A percentile compares a stretch with the other conserved stretches of the same genome.
Conservation (phyloP, 108 stramenopile species). For the Cyclotella atomus region DNA sequence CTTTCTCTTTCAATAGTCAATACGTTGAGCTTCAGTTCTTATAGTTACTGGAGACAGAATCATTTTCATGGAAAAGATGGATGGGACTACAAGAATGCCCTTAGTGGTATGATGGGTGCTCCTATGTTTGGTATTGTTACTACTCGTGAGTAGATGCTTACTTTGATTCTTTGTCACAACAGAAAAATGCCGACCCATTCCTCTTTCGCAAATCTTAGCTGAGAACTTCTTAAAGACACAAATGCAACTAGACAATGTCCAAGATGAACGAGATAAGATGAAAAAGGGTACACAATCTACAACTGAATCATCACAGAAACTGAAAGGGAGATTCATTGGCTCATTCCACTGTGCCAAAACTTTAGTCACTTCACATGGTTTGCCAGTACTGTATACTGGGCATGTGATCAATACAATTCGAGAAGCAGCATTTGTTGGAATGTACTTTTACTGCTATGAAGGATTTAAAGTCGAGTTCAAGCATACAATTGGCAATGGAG, state of each 20-base stretch:
- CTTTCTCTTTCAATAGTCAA: conserved; percentile 85
- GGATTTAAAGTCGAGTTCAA: conserved; percentile 59
- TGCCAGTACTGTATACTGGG: conserved; percentile 76
- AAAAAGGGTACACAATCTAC: conserved; percentile 19
- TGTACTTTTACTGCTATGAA: conserved; percentile 92
- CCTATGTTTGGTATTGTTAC: conserved; percentile 79
- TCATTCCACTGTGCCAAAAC: conserved; percentile 71
- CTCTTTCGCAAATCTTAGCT: too few relatives aligned
- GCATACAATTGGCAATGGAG: conserved; percentile 12
- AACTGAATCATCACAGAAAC: conserved; percentile 10
- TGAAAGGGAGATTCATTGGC: conserved; percentile 57
- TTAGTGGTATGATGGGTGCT: conserved; percentile 78
- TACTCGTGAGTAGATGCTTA: too few relatives aligned
- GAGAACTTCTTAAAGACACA: conserved; percentile 87
- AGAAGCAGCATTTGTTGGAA: conserved; percentile 81
- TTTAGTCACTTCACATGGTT: conserved; percentile 63
- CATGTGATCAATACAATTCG: conserved; percentile 85
- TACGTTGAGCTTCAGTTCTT: conserved; percentile 85
- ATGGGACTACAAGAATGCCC: conserved; percentile 76
- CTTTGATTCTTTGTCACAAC: too few relatives aligned
- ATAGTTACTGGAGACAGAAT: conserved; percentile 71
- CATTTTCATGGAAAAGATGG: conserved; percentile 65
- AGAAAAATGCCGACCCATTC: too few relatives aligned
- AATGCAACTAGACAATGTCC: conserved; percentile 62
- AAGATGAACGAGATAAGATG: conserved; percentile 29